Evolutionary conservation across 2,329 filamentous ascomycete genomes (phyloP).

Genomic region (Pseudocercospora fijiensis): DNA sequence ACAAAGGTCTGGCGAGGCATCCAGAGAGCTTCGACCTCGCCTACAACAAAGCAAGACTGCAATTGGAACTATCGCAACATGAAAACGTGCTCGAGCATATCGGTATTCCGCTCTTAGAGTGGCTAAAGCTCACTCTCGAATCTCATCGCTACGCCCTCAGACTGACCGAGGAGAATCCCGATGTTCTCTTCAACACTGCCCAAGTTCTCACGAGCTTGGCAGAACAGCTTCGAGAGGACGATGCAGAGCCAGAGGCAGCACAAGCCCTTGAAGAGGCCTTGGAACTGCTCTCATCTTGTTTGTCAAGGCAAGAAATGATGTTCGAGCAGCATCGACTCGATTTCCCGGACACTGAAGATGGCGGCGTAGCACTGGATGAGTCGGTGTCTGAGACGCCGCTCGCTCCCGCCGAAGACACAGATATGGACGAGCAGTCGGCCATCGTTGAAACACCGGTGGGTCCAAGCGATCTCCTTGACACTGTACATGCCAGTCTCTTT

Average conservation of each 20-base stretch:
- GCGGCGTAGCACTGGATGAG: conserved; percentile 30
- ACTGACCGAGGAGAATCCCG: conserved; percentile 62
- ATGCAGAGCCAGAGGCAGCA: conserved; percentile 50
- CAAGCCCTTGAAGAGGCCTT: conserved; percentile 60
- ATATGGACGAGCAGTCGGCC: conserved; percentile 59
- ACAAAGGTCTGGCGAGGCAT: conserved; percentile 60
- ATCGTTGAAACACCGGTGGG: conserved; percentile 67
- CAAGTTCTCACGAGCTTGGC: conserved; percentile 67
- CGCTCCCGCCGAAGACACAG: conserved; percentile 27
- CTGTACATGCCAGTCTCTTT: conserved; percentile 61
- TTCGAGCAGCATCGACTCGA: conserved; percentile 44
- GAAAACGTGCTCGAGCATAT: conserved; percentile 60
- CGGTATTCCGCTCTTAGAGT: conserved; percentile 53
- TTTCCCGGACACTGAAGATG: conserved; percentile 36
- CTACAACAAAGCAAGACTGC: conserved; percentile 72
- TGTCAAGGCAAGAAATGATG: conserved; percentile 47
- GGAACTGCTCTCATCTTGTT: conserved; percentile 57
- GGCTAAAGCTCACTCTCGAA: conserved; percentile 60
- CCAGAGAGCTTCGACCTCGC: conserved; percentile 67
- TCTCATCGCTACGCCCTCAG: conserved; percentile 63
- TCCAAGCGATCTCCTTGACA: conserved; percentile 65
- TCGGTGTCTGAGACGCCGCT: conserved; percentile 19
- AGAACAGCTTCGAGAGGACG: conserved; percentile 58
- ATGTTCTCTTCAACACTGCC: conserved; percentile 69
- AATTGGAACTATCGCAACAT: conserved; percentile 69